Conservation (phyloP, 169 alveolate genomes). For the Perkinsus chesapeaki region DNA sequence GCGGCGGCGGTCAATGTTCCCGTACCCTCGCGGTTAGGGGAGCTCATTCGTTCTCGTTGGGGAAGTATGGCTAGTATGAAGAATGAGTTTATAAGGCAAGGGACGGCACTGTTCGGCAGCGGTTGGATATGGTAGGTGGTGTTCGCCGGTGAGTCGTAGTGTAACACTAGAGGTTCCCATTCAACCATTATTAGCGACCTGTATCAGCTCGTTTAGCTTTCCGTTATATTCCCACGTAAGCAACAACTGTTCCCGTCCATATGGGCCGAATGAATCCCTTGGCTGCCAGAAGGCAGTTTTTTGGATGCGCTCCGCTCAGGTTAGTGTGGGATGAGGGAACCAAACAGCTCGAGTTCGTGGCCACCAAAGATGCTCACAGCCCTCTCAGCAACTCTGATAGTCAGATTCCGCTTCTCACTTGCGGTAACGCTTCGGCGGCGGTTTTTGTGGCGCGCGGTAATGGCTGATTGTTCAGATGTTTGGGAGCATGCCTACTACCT, state of each 20-base stretch:
- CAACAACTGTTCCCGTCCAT: too few species aligned
- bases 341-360: slow-evolving; percentile 43
- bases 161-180: too few species aligned
- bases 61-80: slow-evolving; percentile 34
- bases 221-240: too few species aligned
- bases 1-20: background rate
- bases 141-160: too few species aligned
- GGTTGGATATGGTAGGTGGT: slow-evolving; percentile 84
- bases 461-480: slow-evolving; percentile 48
- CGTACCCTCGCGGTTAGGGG: slow-evolving; percentile 29
- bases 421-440: slow-evolving; percentile 23
- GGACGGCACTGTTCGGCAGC: slow-evolving; percentile 47
- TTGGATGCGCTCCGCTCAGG: slow-evolving; percentile 40
- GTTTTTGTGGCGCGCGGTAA: background rate
- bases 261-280: too few species aligned
- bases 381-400: slow-evolving; percentile 49
- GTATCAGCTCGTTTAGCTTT: too few species aligned
- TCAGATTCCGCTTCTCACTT: slow-evolving; percentile 50
- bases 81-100: slow-evolving; percentile 17
- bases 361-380: slow-evolving; percentile 56
- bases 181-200: too few species aligned
- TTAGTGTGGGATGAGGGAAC: background rate
- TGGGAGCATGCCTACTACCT: slow-evolving; percentile 83
- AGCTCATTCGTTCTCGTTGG: slow-evolving; percentile 38
- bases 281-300: too few species aligned